Percentiles rank a stretch among this genome's conserved stretches.
phyloP scores from a whole-genome alignment of 2,329 filamentous ascomycete species.

The Hypoxylon sp. region DNA sequence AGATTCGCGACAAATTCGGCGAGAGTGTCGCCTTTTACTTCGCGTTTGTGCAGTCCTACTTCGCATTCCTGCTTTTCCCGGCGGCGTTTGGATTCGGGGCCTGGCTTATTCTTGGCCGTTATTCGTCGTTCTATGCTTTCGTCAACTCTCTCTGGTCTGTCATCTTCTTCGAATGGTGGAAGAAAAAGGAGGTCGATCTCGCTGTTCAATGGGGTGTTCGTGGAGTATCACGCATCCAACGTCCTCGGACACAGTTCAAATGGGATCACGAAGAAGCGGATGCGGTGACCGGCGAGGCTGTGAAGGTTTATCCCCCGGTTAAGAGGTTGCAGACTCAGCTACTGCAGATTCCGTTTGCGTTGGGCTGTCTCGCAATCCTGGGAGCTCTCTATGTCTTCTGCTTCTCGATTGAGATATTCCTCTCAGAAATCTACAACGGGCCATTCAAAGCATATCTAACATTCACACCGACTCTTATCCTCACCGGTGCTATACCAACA shows the following conservation, averaged over 20 bases:
- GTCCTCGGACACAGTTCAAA: conserved; percentile 81
- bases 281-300: conserved; percentile 83
- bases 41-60: conserved; percentile 92
- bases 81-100: conserved; percentile 81
- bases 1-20: conserved; percentile 82
- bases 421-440: conserved; percentile 92
- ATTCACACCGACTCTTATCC: conserved; percentile 88
- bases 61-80: conserved; percentile 86
- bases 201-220: conserved; percentile 90
- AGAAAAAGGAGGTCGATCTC: conserved; percentile 89
- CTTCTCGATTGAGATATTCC: conserved; percentile 95
- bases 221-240: conserved; percentile 85
- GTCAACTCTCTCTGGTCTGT: conserved; percentile 88
- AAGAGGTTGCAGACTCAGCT: conserved; percentile 84
- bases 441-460: conserved; percentile 87
- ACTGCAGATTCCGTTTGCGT: conserved; percentile 86
- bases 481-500: conserved; percentile 85
- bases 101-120: conserved; percentile 88
- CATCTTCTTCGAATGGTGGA: conserved; percentile 96
- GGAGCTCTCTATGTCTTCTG: conserved; percentile 87
- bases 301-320: conserved; percentile 80
- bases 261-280: conserved; percentile 85
- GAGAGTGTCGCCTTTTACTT: conserved; percentile 95
- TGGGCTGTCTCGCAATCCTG: conserved; percentile 78
- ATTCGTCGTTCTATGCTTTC: conserved; percentile 84